phyloP scores from a whole-genome alignment of 495 filamentous ascomycete species.

The Aspergillus leporis region DNA sequence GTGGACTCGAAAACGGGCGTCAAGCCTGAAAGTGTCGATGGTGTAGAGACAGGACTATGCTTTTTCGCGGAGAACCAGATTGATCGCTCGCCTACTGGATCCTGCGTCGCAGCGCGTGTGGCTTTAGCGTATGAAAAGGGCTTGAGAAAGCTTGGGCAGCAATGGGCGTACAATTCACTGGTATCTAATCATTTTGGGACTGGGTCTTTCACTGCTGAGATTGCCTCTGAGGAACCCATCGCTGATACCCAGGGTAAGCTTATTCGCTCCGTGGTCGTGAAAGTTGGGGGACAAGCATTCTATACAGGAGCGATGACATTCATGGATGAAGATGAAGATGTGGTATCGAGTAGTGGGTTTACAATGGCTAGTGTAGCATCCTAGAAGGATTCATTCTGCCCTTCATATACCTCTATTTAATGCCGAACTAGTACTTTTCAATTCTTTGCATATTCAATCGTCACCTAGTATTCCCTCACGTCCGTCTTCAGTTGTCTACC shows the following conservation, averaged over 20 bases:
- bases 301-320: slow-evolving; percentile 20
- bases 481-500: too few species aligned
- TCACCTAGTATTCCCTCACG: background rate
- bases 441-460: background rate
- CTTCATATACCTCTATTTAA: background rate
- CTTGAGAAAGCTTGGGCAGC: slow-evolving; percentile 9
- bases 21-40: slow-evolving; percentile 11
- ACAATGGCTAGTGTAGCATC: slow-evolving; percentile 8
- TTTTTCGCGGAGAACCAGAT: slow-evolving; percentile 29
- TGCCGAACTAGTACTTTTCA: background rate
- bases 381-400: background rate
- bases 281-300: slow-evolving; percentile 19
- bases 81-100: slow-evolving; percentile 29
- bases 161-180: slow-evolving; percentile 31
- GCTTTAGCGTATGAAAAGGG: slow-evolving; percentile 25
- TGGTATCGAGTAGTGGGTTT: slow-evolving; percentile 13
- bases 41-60: slow-evolving; percentile 24
- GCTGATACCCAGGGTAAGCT: background rate
- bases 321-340: slow-evolving; percentile 17
- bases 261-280: slow-evolving; percentile 13
- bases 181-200: slow-evolving; percentile 25
- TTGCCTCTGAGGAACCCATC: slow-evolving; percentile 10
- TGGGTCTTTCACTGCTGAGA: slow-evolving; percentile 17
- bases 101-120: slow-evolving; percentile 25
- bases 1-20: slow-evolving; percentile 16